Evolutionary conservation across 140 eudicot genomes (phyloP), one percentile per base, ranked within the genome.

Genomic region (Flaveria floridana): DNA sequence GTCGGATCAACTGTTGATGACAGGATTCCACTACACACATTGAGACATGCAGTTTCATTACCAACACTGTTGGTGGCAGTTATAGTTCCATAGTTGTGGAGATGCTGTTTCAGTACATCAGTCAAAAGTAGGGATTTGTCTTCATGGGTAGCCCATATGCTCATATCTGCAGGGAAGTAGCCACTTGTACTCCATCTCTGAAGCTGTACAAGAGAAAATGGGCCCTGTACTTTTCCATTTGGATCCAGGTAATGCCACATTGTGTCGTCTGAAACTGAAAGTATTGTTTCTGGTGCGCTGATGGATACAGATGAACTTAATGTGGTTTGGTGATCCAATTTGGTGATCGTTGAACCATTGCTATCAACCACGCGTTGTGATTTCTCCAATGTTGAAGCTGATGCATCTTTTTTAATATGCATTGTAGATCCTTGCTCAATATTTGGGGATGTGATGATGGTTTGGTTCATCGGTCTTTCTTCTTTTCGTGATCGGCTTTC

Each of bases 171-270:
- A 0, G 97, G 97, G 73, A 90, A 95, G 70, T 85, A 84, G 68
- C 99, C 97, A 65, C 89, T 86, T 52, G 89, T 87, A 76, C 83
- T 89, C 96, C 99, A 95, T 69, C 84, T 91, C 72, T 95, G 90
- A 80, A 95, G 88, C 88, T 87, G 96, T 70, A 86, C 61, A 82
- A 88, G 78, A 65, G 89, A 81, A 77, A 95, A 95, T 25, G 99
- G 97, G 44, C 99, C 99, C 81, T 91, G 99, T 73, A 95, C 83
- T 77, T 82, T 88, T n/a, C 95, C 95, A 13, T 81, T 74, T 28
- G 99, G 99, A 66, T 95, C 99, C 12, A 80, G 88, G 78, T 95
- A 95, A 82, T 95, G 97, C 99, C 99, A 95, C 58, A 84, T 7
- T 78, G 76, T 78, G 39, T 88, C 78, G 41, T 52, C 69, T 34